phyloP scores from a whole-genome alignment of 495 filamentous ascomycete species.

The Annulohypoxylon maeteangense region DNA sequence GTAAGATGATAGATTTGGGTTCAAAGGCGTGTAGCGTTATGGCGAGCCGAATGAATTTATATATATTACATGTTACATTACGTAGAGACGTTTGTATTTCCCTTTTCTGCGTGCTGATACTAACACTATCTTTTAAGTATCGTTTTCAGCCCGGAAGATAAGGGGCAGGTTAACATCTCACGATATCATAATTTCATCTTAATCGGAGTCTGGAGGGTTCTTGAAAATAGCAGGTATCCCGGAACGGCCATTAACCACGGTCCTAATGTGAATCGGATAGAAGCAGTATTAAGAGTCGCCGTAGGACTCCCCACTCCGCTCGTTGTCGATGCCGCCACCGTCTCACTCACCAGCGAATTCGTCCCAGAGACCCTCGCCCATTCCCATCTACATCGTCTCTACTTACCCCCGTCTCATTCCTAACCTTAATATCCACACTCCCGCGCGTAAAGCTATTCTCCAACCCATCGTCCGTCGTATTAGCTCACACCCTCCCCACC shows the following conservation, averaged over 20 bases:
- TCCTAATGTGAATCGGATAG: not conserved
- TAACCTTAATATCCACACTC: constrained; percentile 24
- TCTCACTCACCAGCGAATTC: not conserved
- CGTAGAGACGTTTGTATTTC: no score
- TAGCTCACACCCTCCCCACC: constrained; percentile 9
- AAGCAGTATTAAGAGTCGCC: constrained; percentile 12
- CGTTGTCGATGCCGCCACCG: not conserved
- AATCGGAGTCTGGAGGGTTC: not conserved
- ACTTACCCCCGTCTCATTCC: constrained; percentile 20
- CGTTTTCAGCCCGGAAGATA: no score
- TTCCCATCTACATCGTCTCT: constrained; percentile 21
- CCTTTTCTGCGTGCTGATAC: no score
- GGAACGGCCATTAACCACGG: not conserved
- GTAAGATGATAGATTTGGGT: not conserved
- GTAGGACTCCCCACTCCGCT: not conserved
- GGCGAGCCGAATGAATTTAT: not conserved
- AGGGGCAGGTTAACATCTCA: no score
- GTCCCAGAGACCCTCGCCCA: not conserved
- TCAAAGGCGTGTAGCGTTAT: not conserved
- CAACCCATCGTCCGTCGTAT: not conserved
- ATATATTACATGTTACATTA: not conserved
- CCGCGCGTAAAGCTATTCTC: constrained; percentile 15
- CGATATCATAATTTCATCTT: no score
- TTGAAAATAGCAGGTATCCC: not conserved
- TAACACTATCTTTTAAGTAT: no score